Evolutionary conservation across 495 filamentous ascomycete species (phyloP).

Genomic region (Lasiosphaeria ovina): DNA sequence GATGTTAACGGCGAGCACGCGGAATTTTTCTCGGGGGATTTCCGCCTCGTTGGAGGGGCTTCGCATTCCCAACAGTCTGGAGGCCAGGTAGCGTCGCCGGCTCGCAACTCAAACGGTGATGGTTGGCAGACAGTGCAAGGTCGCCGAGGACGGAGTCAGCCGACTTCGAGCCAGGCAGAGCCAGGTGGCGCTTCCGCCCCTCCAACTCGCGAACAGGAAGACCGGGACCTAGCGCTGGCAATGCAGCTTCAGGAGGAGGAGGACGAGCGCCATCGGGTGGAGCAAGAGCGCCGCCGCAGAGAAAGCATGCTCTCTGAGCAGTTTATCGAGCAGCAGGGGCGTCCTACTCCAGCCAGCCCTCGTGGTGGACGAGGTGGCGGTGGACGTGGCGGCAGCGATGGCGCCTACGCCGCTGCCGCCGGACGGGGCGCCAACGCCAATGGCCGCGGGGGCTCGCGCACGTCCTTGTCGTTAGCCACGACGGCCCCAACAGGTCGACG

Average conservation of each 20-base stretch:
- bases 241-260: constrained; percentile 83
- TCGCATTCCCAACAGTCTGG: constrained; percentile 23
- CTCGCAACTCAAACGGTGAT: constrained; percentile 18
- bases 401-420: neutral
- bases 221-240: constrained; percentile 75
- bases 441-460: constrained; percentile 14
- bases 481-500: constrained; percentile 10
- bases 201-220: constrained; percentile 61
- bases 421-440: neutral
- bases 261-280: constrained; percentile 60
- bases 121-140: constrained; percentile 53
- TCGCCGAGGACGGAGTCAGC: constrained; percentile 32
- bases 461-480: constrained; percentile 4
- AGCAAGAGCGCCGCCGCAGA: constrained; percentile 46
- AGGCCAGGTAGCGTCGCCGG: constrained; percentile 2
- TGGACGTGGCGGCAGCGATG: constrained; percentile 1
- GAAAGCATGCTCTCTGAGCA: constrained; percentile 53
- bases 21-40: constrained; percentile 88
- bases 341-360: constrained; percentile 12
- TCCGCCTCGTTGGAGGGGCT: constrained; percentile 70
- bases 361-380: constrained; percentile 15
- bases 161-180: constrained; percentile 22
- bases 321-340: constrained; percentile 55
- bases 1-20: constrained; percentile 82
- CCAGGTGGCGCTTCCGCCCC: constrained; percentile 31